Evolutionary conservation across 139 green algal genomes (phyloP).

Genomic region (Nannochloris sp.): DNA sequence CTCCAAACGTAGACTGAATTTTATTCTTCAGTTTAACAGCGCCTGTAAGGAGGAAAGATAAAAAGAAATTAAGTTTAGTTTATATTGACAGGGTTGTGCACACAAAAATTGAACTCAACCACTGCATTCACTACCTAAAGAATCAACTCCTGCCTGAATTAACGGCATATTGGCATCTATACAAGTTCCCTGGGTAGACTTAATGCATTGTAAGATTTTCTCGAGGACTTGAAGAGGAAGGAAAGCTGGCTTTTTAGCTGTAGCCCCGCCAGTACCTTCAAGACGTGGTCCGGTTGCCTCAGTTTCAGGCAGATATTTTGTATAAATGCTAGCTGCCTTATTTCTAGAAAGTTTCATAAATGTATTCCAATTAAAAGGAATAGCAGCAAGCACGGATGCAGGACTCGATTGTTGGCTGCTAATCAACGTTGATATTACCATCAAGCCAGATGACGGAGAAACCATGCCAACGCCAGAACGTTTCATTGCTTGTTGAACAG

Average conservation of each 20-base stretch:
- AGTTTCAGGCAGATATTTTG: neutral
- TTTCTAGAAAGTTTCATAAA: neutral
- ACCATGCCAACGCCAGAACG: slow-evolving; percentile 60
- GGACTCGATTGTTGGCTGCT: neutral
- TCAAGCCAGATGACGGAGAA: slow-evolving; percentile 39
- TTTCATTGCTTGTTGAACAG: slow-evolving; percentile 32
- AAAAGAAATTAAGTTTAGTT: no score
- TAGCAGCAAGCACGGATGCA: neutral
- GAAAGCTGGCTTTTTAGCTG: neutral
- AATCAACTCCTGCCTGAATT: slow-evolving; percentile 25
- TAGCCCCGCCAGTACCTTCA: neutral
- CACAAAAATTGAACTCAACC: no score
- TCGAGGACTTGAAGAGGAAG: neutral
- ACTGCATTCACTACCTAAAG: no score
- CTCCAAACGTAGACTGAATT: slow-evolving; percentile 7
- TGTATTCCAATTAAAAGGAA: slow-evolving; percentile 1
- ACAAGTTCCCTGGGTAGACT: neutral
- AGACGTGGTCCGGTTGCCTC: no score
- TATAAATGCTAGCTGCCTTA: neutral
- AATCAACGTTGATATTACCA: slow-evolving; percentile 11
- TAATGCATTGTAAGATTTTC: neutral
- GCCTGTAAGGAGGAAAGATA: neutral
- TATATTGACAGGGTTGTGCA: no score
- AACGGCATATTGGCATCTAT: slow-evolving; percentile 1
- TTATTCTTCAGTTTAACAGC: slow-evolving; percentile 12